Base-by-base conservation (phyloP, 257 asterid species). In the Ligustrum vulgare region DNA sequence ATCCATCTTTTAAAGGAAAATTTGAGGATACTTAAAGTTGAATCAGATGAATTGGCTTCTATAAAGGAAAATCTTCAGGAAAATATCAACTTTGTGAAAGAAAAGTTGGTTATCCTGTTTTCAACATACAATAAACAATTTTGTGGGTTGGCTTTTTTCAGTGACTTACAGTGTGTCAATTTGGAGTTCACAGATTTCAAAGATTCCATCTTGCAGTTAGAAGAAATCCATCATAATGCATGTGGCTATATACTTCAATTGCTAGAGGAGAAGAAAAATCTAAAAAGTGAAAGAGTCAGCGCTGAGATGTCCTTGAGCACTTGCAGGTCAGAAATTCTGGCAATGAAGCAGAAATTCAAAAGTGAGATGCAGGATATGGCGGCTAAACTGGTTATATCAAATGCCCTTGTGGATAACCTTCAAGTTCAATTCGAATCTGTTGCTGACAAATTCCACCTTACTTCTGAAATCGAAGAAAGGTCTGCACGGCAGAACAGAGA, bases 371-470 rank as follows among this genome's bases (percentile, higher is more conserved):
- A 77, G 41, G 85, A 84, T 32, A 79, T 84, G 83, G 89, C 54
- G 77, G 76, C 76, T 66, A 91, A 87, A 80, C 80, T 89, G 28
- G 88, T 84, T 72, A 69, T 77, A 34, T 89, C 99, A 23, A 85
- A 82, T 85, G 84, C 92, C 70, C 86, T 93, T 63, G 89, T 91
- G 77, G 94, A 85, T 34, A 88, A 86, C 71, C 93, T 95, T 85
- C 92, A 89, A 79, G 78, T 80, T 72, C 89, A 88, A 76, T 85
- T 95, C 32, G 98, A 93, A 74, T 82, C 87, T 58, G 82, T 95
- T 79, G 89, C 88, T 49, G 83, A 85, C 33, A 93, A 85, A 83
- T 67, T 90, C 62, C 86, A 85, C 56, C 73, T 79, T 33, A 85
- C 83, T 82, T 84, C 87, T 49, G 92, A 91, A 75, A 77, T 85